Percentiles rank a stretch among this genome's conserved stretches.
These are phyloP conservation scores for Fagopyrum homotropicum DNA, from an alignment of 148 eudicot genomes.

Conservation along the genomic window DNA sequence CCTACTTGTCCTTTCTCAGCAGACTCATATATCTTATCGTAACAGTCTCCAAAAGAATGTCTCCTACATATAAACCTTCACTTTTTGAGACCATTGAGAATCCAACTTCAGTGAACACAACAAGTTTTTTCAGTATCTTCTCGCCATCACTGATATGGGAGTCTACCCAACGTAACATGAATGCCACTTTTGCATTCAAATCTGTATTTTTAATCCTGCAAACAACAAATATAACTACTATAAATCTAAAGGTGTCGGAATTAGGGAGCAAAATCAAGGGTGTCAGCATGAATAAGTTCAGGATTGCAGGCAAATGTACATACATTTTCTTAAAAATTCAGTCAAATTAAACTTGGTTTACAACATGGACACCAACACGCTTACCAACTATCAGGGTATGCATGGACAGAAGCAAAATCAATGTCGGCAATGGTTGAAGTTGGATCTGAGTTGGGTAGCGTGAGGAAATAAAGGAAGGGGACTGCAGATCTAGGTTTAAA, in stretches of 20 bases:
- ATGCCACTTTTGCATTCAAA: slow-evolving; percentile 26
- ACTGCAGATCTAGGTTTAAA: too few relatives aligned
- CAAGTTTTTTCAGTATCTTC: slow-evolving; percentile 41
- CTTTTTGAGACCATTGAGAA: slow-evolving; percentile 24
- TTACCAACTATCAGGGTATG: slow-evolving; percentile 52
- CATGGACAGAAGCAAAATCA: slow-evolving; percentile 57
- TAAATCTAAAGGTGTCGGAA: not conserved
- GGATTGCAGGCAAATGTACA: not conserved
- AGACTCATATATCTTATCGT: slow-evolving; percentile 39
- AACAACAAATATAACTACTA: not conserved
- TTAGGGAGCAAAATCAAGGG: not conserved
- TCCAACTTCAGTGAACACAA: slow-evolving; percentile 53
- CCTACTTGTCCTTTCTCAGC: slow-evolving; percentile 43
- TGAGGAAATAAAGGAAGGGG: too few relatives aligned
- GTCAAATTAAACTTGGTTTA: not conserved
- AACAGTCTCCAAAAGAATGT: slow-evolving; percentile 27
- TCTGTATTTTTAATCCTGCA: not conserved
- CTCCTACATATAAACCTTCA: slow-evolving; percentile 19
- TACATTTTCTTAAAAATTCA: not conserved
- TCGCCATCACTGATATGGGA: slow-evolving; percentile 38
- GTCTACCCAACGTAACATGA: slow-evolving; percentile 36
- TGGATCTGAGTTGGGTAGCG: too few relatives aligned
- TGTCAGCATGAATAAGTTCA: not conserved
- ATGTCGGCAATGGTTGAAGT: slow-evolving; percentile 31
- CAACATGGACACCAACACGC: slow-evolving; percentile 6